Conservation (phyloP, 2,329 filamentous ascomycete genomes). For the Phialocephala subalpina region DNA sequence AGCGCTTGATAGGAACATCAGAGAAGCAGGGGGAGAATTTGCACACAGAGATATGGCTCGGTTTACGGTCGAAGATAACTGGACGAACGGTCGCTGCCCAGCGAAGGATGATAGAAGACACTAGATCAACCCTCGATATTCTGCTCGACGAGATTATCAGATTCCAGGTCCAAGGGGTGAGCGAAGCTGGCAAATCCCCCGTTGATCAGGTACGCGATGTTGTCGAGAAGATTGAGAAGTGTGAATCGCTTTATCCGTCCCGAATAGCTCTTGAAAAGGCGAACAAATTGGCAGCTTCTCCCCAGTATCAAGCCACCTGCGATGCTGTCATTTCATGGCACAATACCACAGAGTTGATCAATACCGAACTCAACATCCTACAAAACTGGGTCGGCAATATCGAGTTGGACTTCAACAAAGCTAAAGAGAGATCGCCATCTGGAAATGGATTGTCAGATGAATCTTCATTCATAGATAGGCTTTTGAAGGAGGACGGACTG, state of each 20-base stretch:
- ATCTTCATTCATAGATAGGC: constrained; percentile 89
- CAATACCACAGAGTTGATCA: constrained; percentile 96
- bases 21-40: constrained; percentile 69
- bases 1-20: constrained; percentile 83
- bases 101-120: constrained; percentile 86
- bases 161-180: constrained; percentile 93
- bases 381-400: constrained; percentile 98
- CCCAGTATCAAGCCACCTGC: constrained; percentile 81
- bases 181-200: constrained; percentile 85
- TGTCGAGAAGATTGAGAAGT: constrained; percentile 88
- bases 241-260: constrained; percentile 86
- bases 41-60: constrained; percentile 85
- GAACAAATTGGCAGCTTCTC: constrained; percentile 79
- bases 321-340: constrained; percentile 95
- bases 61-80: constrained; percentile 82
- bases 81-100: constrained; percentile 87
- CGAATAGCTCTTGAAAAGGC: constrained; percentile 75
- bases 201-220: constrained; percentile 90
- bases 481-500: constrained; percentile 94
- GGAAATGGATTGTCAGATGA: constrained; percentile 84
- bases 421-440: constrained; percentile 72
- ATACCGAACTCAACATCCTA: constrained; percentile 88
- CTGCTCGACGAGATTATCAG: constrained; percentile 87
- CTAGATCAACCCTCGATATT: constrained; percentile 74
- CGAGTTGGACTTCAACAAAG: constrained; percentile 87